Evolutionary conservation across 805 yeast species (phyloP), one percentile per base, ranked within the genome.

Genomic region (Komagataella mondaviorum): DNA sequence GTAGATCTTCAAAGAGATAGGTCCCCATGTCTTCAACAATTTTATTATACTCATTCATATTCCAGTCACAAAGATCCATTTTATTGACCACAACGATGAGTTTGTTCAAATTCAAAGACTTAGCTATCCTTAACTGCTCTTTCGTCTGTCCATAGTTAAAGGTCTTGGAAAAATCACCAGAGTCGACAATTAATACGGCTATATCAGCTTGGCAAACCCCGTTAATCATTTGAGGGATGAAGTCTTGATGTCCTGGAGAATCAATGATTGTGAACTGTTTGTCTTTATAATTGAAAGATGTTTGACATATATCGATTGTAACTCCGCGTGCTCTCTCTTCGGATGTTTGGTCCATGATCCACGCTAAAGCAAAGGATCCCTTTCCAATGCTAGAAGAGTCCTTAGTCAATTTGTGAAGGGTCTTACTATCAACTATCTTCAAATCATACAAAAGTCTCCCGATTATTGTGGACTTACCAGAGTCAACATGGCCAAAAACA

Each of bases 401-500:
- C 55, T 76, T 76, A 46, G 80, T 75, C 51, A 80, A 68, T 57
- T 80, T 83, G 58, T 80, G 78, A 10, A 85, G 71, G 1, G 83
- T 76, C 49, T 80, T 78, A 44, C 80, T 74, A 58, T 82, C 85
- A 4, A 86, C 80, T 2, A 80, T 80, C 6, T 85, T 84, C 23
- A 77, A 63, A 58, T 85, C 91, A 54, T 77, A 80, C 45, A 86
- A 63, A 44, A 86, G 63, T 48, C 93, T 66, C 6, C 95, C 95
- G 77, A 85, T 78, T 49, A 86, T 70, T 1, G 95, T 86, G 2
- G 89, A 83, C 60, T 86, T 86, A 14, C 95, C 95, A 0, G 91
- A 87, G 64, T 86, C 95, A 6, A 86, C 91, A 63, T 86, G 95
- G 8, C 95, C 93, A 56, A 86, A 83, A 3, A 86, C 88, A 39